Evolutionary conservation across 1,139 yeast species (phyloP).

Genomic region (Yamadazyma triangularis): DNA sequence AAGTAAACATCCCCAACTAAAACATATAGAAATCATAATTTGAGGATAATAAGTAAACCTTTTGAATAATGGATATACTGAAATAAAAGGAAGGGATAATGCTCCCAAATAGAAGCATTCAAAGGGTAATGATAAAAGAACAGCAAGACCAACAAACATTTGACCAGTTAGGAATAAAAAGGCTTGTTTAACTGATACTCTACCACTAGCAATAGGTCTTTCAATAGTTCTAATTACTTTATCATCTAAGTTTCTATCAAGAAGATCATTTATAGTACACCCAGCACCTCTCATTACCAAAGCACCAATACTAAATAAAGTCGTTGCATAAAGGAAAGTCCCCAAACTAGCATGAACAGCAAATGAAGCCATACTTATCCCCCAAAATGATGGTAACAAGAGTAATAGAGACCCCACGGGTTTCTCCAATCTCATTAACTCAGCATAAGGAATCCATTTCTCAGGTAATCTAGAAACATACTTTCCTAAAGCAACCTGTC

Average conservation of each 20-base stretch:
- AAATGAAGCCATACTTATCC: conserved; percentile 81
- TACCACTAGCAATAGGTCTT: conserved; percentile 87
- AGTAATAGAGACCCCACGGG: conserved; percentile 91
- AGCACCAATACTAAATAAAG: conserved; percentile 79
- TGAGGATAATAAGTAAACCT: conserved; percentile 96
- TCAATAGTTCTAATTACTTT: conserved; percentile 84
- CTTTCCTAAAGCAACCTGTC: conserved; percentile 55
- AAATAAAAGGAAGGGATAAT: conserved; percentile 72
- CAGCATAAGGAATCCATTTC: conserved; percentile 83
- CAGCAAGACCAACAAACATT: conserved; percentile 69
- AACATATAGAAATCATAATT: conserved; percentile 72
- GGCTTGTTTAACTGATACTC: conserved; percentile 72
- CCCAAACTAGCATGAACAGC: conserved; percentile 63
- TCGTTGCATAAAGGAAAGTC: conserved; percentile 45
- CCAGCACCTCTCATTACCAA: conserved; percentile 97
- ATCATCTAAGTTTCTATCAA: conserved; percentile 77
- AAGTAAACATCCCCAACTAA: conserved; percentile 90
- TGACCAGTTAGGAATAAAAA: conserved; percentile 70
- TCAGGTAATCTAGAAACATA: conserved; percentile 62
- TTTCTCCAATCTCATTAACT: conserved; percentile 83
- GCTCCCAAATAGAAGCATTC: conserved; percentile 85
- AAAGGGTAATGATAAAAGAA: conserved; percentile 67
- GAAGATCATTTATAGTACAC: conserved; percentile 87
- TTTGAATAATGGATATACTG: conserved; percentile 88
- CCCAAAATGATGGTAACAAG: conserved; percentile 77